These are phyloP conservation scores for Vigna radiata DNA, from an alignment of 306 rosid genomes.

Conservation along the genomic window DNA sequence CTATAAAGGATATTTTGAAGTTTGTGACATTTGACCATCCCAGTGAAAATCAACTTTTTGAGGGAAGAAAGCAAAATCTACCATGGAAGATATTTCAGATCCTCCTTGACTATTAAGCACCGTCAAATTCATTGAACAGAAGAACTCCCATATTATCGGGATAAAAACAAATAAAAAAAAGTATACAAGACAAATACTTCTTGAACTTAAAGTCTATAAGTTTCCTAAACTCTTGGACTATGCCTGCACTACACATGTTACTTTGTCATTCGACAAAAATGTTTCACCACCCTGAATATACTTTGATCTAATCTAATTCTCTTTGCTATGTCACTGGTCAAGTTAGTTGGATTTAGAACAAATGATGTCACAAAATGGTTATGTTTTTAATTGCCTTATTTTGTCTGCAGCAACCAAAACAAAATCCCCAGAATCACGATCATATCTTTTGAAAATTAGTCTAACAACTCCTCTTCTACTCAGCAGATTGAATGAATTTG, in stretches of 20 bases:
- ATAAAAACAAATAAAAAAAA: conserved; percentile 3
- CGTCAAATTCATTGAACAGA: conserved; percentile 16
- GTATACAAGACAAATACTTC: not conserved
- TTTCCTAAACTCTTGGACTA: not conserved
- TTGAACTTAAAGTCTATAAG: not conserved
- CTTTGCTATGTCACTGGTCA: conserved; percentile 14
- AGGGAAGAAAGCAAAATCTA: conserved; percentile 20
- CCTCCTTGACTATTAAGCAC: conserved; percentile 21
- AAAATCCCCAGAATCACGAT: conserved; percentile 40
- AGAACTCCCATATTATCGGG: not conserved
- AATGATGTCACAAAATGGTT: not conserved
- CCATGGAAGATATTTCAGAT: not conserved
- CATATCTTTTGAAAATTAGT: conserved; percentile 32
- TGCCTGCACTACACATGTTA: not conserved
- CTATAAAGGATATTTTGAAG: not conserved
- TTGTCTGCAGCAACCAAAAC: conserved; percentile 32
- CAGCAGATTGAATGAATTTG: conserved; percentile 13
- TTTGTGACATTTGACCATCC: conserved; percentile 16
- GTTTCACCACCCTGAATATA: not conserved
- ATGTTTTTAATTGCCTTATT: conserved; percentile 13
- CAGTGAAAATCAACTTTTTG: conserved; percentile 12
- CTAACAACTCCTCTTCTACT: conserved; percentile 20
- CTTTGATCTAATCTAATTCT: conserved; percentile 23
- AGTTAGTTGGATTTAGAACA: conserved; percentile 36
- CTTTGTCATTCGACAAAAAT: not conserved